Conservation (phyloP, 192 early-diverging fungal genomes). For the Geranomyces variabilis region DNA sequence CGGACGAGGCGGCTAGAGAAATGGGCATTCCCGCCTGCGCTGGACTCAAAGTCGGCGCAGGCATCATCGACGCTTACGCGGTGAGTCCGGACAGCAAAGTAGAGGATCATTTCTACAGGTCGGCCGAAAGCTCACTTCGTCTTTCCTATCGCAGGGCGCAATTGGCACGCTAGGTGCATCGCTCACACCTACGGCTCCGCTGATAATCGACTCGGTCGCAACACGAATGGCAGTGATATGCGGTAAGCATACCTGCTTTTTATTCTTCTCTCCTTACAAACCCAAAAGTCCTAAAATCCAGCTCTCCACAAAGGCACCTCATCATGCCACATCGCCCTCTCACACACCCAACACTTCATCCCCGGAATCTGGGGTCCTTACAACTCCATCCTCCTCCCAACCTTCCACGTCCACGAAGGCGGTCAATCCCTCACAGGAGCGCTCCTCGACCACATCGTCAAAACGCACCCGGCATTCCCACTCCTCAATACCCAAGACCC, state of each 20-base stretch:
- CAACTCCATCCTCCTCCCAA: conserved; percentile 56
- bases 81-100: too few species aligned
- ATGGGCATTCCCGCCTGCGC: conserved; percentile 50
- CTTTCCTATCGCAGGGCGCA: too few species aligned
- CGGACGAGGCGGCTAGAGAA: conserved; percentile 53
- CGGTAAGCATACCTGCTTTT: conserved; percentile 41
- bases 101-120: not conserved
- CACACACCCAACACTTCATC: conserved; percentile 56
- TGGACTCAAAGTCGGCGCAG: conserved; percentile 62
- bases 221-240: conserved; percentile 64
- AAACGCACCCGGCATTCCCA: conserved; percentile 57
- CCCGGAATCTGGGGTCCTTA: conserved; percentile 71
- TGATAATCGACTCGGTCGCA: conserved; percentile 9
- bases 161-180: conserved; percentile 23
- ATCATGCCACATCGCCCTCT: conserved; percentile 69
- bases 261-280: not conserved
- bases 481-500: conserved; percentile 28
- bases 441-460: conserved; percentile 64
- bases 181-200: not conserved
- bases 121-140: not conserved
- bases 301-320: conserved; percentile 56
- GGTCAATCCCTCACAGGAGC: conserved; percentile 76
- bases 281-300: not conserved
- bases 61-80: conserved; percentile 79
- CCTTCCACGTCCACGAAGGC: conserved; percentile 66